These are phyloP conservation scores for Symbiodinium pilosum DNA, from an alignment of 73 alveolate species.

Conservation along the genomic window DNA sequence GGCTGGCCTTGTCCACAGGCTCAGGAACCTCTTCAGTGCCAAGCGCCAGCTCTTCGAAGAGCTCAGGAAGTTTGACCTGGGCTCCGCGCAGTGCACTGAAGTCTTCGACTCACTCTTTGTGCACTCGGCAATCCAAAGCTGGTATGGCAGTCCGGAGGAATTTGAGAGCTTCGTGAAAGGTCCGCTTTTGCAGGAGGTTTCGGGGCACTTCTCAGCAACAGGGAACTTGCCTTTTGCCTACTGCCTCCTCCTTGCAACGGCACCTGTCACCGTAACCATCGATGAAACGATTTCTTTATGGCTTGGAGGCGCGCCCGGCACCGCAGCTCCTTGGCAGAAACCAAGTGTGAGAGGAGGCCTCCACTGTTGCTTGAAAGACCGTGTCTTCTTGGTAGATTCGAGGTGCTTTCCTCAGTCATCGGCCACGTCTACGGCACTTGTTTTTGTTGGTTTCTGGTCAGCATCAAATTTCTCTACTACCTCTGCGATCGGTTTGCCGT, in stretches of 20 bases:
- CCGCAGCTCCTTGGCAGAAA: too few species aligned
- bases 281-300: too few species aligned
- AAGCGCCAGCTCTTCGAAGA: neutral
- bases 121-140: neutral
- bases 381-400: too few species aligned
- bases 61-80: neutral
- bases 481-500: neutral
- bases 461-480: neutral
- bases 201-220: neutral
- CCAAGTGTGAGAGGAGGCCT: too few species aligned
- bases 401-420: neutral
- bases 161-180: neutral
- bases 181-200: neutral
- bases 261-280: too few species aligned
- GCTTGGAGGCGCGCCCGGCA: too few species aligned
- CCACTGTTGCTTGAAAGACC: too few species aligned
- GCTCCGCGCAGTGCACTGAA: neutral
- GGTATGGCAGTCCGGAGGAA: neutral
- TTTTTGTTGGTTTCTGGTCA: neutral
- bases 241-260: too few species aligned
- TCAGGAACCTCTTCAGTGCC: neutral
- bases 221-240: neutral
- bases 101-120: neutral
- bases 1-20: neutral
- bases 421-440: neutral